These are phyloP conservation scores for Tolypocladium ovalisporum DNA, from an alignment of 2,329 filamentous ascomycete species.

Conservation along the genomic window DNA sequence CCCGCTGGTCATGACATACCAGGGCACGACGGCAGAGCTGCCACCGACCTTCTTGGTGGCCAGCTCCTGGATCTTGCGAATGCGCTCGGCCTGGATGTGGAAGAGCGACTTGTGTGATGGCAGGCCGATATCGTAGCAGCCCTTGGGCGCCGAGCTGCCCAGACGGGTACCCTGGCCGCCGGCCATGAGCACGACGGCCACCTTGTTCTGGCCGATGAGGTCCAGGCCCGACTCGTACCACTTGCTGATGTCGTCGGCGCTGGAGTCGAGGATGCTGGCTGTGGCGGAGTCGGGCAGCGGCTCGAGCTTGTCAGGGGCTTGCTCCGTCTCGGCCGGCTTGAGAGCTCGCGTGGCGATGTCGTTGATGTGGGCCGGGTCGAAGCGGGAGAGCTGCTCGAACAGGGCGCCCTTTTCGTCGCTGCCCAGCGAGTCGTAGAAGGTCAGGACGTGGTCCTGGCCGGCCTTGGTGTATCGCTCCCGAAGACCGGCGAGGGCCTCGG, in stretches of 20 bases:
- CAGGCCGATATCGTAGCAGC: constrained; percentile 92
- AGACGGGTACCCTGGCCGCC: constrained; percentile 92
- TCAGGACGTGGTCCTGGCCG: constrained; percentile 69
- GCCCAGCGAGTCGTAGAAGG: constrained; percentile 71
- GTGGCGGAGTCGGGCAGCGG: constrained; percentile 78
- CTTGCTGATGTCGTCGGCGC: constrained; percentile 61
- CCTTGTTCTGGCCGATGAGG: constrained; percentile 64
- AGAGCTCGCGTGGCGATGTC: constrained; percentile 73
- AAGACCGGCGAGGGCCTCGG: constrained; percentile 56
- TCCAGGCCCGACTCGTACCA: constrained; percentile 82
- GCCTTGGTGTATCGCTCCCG: constrained; percentile 64
- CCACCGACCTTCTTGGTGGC: constrained; percentile 57
- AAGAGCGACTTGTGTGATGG: constrained; percentile 91
- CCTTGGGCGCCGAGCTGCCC: constrained; percentile 91
- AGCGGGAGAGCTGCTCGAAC: constrained; percentile 68
- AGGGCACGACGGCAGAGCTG: constrained; percentile 61
- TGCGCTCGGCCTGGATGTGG: constrained; percentile 94
- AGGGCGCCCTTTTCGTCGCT: constrained; percentile 64
- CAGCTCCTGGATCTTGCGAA: constrained; percentile 72
- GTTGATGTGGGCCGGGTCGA: constrained; percentile 83
- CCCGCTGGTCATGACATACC: constrained; percentile 99
- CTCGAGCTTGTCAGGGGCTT: constrained; percentile 53
- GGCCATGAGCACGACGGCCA: constrained; percentile 89
- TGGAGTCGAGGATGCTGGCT: constrained; percentile 86
- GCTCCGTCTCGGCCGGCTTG: constrained; percentile 58